Conservation (phyloP, 129 eudicot genomes). For the Lactuca saligna region DNA sequence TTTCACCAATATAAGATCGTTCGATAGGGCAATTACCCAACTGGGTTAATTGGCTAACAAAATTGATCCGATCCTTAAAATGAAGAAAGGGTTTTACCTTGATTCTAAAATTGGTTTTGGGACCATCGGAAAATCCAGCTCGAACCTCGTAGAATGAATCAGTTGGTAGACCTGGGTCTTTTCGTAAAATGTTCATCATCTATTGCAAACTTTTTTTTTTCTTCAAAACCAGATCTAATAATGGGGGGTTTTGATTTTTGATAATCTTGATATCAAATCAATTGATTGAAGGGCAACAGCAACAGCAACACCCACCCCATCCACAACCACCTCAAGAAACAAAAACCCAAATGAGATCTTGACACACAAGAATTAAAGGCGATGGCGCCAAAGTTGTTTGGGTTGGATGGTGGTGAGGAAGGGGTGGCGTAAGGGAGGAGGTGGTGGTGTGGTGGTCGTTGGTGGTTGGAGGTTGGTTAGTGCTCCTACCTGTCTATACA, state of each 20-base stretch:
- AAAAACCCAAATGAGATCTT: slow-evolving; percentile 43
- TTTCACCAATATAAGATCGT: slow-evolving; percentile 6
- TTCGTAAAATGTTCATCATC: slow-evolving; percentile 47
- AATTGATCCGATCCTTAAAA: slow-evolving; percentile 12
- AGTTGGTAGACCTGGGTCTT: slow-evolving; percentile 72
- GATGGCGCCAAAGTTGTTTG: slow-evolving; percentile 30
- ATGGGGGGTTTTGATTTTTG: not conserved
- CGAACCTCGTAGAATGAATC: slow-evolving; percentile 82
- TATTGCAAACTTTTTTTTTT: slow-evolving; percentile 5
- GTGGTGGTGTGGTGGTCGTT: slow-evolving; percentile 29
- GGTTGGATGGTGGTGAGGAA: slow-evolving; percentile 8
- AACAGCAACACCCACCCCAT: slow-evolving; percentile 22
- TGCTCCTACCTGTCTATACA: slow-evolving; percentile 13
- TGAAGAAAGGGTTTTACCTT: slow-evolving; percentile 45
- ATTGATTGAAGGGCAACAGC: slow-evolving; percentile 4
- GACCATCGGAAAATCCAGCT: slow-evolving; percentile 86
- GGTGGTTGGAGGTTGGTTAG: slow-evolving; percentile 24
- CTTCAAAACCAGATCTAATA: slow-evolving; percentile 23
- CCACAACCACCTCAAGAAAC: slow-evolving; percentile 23
- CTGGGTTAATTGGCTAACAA: not conserved
- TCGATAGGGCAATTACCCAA: not conserved
- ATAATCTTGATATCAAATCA: not conserved
- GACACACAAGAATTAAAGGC: slow-evolving; percentile 12
- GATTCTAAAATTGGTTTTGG: slow-evolving; percentile 78
- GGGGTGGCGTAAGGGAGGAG: not conserved